These are phyloP conservation scores for Didymella segeticola DNA, from an alignment of 2,329 filamentous ascomycete species.

Conservation along the genomic window DNA sequence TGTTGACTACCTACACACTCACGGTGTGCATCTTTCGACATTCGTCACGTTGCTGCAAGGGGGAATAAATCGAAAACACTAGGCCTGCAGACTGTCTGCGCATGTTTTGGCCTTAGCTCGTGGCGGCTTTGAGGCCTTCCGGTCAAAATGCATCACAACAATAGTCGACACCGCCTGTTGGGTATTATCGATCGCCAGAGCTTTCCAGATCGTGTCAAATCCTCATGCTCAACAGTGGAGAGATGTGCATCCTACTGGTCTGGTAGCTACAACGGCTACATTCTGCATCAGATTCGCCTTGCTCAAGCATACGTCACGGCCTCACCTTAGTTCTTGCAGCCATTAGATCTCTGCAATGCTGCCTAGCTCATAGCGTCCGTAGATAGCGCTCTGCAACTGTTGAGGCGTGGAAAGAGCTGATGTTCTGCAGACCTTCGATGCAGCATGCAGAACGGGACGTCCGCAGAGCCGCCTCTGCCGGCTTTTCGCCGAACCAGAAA, in stretches of 20 bases:
- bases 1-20: neutral
- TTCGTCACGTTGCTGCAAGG: neutral
- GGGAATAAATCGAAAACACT: neutral
- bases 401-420: conserved; percentile 8
- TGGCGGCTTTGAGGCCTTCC: neutral
- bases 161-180: conserved; percentile 4
- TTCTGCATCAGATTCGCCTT: neutral
- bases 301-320: neutral
- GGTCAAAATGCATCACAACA: neutral
- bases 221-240: neutral
- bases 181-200: neutral
- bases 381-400: neutral
- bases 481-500: conserved; percentile 8
- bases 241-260: neutral
- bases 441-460: conserved; percentile 11
- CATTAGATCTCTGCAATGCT: neutral
- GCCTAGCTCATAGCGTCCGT: neutral
- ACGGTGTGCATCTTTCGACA: neutral
- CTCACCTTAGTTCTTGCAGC: neutral
- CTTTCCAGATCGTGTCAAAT: neutral
- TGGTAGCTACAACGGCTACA: neutral
- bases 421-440: conserved; percentile 18
- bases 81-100: neutral
- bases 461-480: conserved; percentile 14
- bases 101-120: neutral